Evolutionary conservation across 108 stramenopile species (phyloP).

Genomic region (Cafeteria roenbergensis): DNA sequence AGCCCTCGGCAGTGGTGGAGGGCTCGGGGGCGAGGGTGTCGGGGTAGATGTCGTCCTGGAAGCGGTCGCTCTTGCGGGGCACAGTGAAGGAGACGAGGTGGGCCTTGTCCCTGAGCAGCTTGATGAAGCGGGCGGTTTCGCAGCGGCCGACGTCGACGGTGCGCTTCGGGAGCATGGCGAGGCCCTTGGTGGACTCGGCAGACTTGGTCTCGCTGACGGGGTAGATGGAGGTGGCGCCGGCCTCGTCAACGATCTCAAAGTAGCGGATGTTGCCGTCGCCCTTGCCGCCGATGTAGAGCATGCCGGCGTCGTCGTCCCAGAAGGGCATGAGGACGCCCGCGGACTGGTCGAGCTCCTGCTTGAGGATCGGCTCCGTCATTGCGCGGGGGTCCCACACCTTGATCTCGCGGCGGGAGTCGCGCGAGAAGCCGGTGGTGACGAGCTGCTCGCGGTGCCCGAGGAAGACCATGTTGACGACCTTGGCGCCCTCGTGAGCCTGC

Average conservation of each 20-base stretch:
- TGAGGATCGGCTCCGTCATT: conserved; percentile 50
- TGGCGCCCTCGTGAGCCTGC: conserved; percentile 76
- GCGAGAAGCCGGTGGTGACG: conserved; percentile 75
- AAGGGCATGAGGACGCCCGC: conserved; percentile 91
- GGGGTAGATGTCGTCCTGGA: conserved; percentile 96
- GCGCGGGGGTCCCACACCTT: conserved; percentile 93
- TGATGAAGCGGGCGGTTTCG: conserved; percentile 82
- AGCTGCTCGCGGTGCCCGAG: conserved; percentile 73
- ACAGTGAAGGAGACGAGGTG: conserved; percentile 80
- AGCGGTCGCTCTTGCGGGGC: conserved; percentile 91
- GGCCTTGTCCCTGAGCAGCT: conserved; percentile 72
- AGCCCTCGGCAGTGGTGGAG: conserved; percentile 77
- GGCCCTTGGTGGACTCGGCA: conserved; percentile 79
- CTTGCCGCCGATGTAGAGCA: conserved; percentile 94
- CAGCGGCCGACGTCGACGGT: conserved; percentile 74
- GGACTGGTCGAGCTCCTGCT: conserved; percentile 79
- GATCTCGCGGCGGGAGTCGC: conserved; percentile 73
- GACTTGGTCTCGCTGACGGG: conserved; percentile 68
- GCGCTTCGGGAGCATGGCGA: conserved; percentile 89
- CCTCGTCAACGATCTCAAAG: conserved; percentile 82
- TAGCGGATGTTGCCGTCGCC: conserved; percentile 94
- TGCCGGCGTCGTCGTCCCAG: conserved; percentile 72
- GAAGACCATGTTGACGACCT: conserved; percentile 69
- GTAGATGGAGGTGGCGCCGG: conserved; percentile 64
- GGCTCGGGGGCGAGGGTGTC: conserved; percentile 59